phyloP scores from a whole-genome alignment of 1,139 yeast genomes.

The Kluyveromyces marxianus region DNA sequence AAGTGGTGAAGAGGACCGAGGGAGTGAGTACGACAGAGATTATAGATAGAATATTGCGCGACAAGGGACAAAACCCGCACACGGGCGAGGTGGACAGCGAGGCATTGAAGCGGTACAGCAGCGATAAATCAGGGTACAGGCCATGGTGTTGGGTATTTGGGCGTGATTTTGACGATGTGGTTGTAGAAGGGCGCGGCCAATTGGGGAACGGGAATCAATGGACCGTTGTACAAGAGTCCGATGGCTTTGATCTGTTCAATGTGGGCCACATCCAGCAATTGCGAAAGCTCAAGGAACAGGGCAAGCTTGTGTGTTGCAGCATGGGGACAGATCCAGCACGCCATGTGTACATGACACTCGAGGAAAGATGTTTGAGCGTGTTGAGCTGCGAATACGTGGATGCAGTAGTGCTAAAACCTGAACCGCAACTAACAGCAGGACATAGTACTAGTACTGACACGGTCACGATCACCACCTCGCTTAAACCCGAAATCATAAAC shows the following conservation, averaged over 20 bases:
- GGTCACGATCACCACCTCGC: constrained; percentile 10
- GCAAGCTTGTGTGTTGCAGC: constrained; percentile 33
- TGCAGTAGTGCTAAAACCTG: constrained; percentile 38
- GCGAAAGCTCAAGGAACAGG: constrained; percentile 28
- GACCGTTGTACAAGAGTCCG: constrained; percentile 52
- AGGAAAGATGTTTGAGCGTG: constrained; percentile 81
- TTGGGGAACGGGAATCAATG: constrained; percentile 25
- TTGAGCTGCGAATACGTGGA: constrained; percentile 83
- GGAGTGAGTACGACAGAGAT: constrained; percentile 92
- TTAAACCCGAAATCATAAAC: constrained; percentile 26
- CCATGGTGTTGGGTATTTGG: constrained; percentile 56
- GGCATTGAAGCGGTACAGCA: constrained; percentile 52
- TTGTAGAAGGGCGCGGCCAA: constrained; percentile 29
- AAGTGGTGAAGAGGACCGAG: constrained; percentile 86
- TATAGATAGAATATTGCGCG: constrained; percentile 80
- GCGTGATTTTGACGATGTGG: constrained; percentile 12
- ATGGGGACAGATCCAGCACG: constrained; percentile 61
- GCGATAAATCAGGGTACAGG: constrained; percentile 54
- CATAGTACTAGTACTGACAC: background rate
- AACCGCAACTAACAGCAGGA: background rate
- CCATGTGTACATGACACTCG: constrained; percentile 79
- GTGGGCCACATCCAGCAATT: constrained; percentile 79
- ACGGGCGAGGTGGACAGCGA: background rate
- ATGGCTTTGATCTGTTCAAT: constrained; percentile 86
- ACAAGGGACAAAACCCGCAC: constrained; percentile 16